phyloP scores from a whole-genome alignment of 169 alveolate genomes.

The Plasmodium cynomolgi region DNA sequence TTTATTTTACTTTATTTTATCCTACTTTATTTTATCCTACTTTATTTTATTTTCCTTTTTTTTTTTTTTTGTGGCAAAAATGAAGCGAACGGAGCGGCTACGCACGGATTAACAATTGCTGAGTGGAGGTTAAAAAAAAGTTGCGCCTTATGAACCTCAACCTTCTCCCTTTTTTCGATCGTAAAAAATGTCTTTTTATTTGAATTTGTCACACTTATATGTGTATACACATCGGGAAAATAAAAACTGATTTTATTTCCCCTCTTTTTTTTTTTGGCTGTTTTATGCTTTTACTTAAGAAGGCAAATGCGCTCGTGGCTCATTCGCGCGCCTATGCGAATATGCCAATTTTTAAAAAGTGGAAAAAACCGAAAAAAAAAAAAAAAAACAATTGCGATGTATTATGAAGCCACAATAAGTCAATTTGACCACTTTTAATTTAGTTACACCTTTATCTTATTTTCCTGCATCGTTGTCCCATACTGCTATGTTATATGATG shows the following conservation, averaged over 20 bases:
- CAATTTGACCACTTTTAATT: neutral
- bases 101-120: neutral
- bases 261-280: neutral
- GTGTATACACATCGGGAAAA: neutral
- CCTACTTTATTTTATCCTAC: neutral
- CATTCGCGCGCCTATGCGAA: neutral
- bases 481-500: neutral
- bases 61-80: neutral
- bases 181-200: neutral
- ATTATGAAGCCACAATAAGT: neutral
- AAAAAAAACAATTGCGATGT: neutral
- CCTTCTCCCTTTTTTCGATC: neutral
- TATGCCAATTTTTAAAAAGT: conserved; percentile 5
- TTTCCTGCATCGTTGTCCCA: neutral
- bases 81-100: neutral
- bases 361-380: neutral
- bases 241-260: neutral
- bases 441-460: neutral
- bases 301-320: neutral
- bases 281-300: neutral
- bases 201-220: neutral
- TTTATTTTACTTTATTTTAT: neutral
- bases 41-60: neutral
- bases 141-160: neutral
- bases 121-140: neutral